A percentile compares a stretch with the other conserved stretches of the same genome.
These are phyloP conservation scores for Saitozyma sp. DNA, from an alignment of 768 basidiomycete species.

Conservation along the genomic window DNA sequence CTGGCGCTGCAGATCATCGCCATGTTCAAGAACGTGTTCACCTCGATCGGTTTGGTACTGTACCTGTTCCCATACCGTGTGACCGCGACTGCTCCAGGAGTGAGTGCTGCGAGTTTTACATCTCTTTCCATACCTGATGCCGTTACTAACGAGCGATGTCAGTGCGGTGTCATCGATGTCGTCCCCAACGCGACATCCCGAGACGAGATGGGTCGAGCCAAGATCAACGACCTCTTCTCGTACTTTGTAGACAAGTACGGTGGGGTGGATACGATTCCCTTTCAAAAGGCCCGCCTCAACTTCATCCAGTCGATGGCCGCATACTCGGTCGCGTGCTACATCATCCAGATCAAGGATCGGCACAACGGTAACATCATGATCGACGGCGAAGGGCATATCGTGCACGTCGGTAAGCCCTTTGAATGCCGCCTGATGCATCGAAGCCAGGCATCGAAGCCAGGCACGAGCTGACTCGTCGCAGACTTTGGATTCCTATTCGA, in stretches of 20 bases:
- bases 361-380: constrained; percentile 99
- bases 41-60: constrained; percentile 77
- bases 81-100: constrained; percentile 93
- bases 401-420: constrained; percentile 76
- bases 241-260: constrained; percentile 96
- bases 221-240: constrained; percentile 90
- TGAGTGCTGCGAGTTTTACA: constrained; percentile 55
- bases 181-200: constrained; percentile 96
- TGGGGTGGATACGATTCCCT: constrained; percentile 79
- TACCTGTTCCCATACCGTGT: constrained; percentile 96
- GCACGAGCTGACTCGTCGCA: constrained; percentile 8
- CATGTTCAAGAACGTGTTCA: constrained; percentile 99
- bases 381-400: constrained; percentile 93
- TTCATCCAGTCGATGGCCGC: constrained; percentile 99
- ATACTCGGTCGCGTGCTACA: constrained; percentile 96
- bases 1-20: constrained; percentile 95
- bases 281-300: constrained; percentile 88
- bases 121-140: not conserved
- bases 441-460: not conserved
- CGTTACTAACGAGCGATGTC: constrained; percentile 12
- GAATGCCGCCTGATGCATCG: not conserved
- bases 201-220: constrained; percentile 98
- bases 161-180: constrained; percentile 99
- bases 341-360: constrained; percentile 96
- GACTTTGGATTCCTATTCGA: constrained; percentile 58